Evolutionary conservation across 805 yeast genomes (phyloP).

Genomic region (Candida maltosa): DNA sequence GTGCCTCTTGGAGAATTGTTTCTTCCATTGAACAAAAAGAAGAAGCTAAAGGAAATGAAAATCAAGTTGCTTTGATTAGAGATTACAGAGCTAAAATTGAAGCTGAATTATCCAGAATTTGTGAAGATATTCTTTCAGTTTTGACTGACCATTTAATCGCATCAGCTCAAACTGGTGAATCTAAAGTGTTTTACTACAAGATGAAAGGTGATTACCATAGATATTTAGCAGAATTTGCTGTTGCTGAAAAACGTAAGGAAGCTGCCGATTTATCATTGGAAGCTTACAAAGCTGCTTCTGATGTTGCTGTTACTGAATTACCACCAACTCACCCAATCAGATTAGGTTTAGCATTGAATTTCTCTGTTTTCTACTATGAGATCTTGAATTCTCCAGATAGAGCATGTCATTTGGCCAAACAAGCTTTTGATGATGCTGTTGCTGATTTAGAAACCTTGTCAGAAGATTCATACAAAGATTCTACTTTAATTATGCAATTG

Average conservation of each 20-base stretch:
- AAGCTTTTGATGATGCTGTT: constrained; percentile 98
- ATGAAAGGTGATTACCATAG: constrained; percentile 99
- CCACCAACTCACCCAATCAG: constrained; percentile 99
- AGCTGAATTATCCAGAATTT: constrained; percentile 84
- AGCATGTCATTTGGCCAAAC: constrained; percentile 98
- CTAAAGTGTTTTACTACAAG: constrained; percentile 96
- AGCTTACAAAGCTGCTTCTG: constrained; percentile 93
- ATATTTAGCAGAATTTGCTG: constrained; percentile 95
- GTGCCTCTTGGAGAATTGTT: constrained; percentile 99
- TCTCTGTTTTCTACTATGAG: constrained; percentile 97
- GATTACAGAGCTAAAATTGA: constrained; percentile 95
- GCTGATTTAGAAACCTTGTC: constrained; percentile 97
- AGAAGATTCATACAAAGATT: constrained; percentile 97
- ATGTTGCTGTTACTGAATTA: constrained; percentile 92
- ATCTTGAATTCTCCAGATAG: constrained; percentile 97
- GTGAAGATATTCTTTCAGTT: constrained; percentile 89
- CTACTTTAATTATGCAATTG: constrained; percentile 97
- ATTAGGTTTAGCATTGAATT: constrained; percentile 94
- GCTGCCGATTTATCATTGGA: constrained; percentile 91
- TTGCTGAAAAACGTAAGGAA: constrained; percentile 84
- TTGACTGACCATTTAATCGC: constrained; percentile 88
- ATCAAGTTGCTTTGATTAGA: constrained; percentile 85
- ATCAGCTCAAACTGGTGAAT: constrained; percentile 93
- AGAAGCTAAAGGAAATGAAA: constrained; percentile 91
- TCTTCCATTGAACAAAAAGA: constrained; percentile 98